Evolutionary conservation across 495 filamentous ascomycete genomes (phyloP).

Genomic region (Penicillium canariense): DNA sequence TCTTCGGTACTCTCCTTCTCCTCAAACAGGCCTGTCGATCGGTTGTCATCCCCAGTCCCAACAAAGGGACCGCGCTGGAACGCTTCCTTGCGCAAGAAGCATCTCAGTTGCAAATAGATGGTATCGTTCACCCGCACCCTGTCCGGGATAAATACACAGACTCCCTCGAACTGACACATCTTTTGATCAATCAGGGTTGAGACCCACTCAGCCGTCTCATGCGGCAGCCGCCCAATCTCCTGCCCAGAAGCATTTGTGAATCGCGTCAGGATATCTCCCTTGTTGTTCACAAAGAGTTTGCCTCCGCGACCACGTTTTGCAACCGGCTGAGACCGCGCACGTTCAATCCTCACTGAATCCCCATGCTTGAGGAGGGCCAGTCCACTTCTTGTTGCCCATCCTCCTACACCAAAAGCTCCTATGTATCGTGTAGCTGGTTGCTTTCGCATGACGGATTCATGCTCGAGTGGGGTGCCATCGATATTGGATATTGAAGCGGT

Average conservation of each 20-base stretch:
- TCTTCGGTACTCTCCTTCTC: slow-evolving; percentile 85
- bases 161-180: slow-evolving; percentile 81
- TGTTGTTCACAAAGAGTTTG: slow-evolving; percentile 53
- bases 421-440: slow-evolving; percentile 71
- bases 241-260: slow-evolving; percentile 79
- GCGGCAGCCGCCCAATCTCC: slow-evolving; percentile 85
- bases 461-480: slow-evolving; percentile 2
- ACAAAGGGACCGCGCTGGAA: slow-evolving; percentile 64
- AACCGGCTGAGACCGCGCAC: slow-evolving; percentile 66
- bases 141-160: slow-evolving; percentile 88
- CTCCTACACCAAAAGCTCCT: slow-evolving; percentile 87
- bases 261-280: slow-evolving; percentile 84
- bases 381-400: slow-evolving; percentile 90
- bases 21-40: slow-evolving; percentile 69
- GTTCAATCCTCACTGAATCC: slow-evolving; percentile 79
- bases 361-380: slow-evolving; percentile 68
- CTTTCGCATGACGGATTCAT: slow-evolving; percentile 31
- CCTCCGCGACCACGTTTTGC: slow-evolving; percentile 50
- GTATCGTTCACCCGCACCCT: slow-evolving; percentile 85
- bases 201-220: slow-evolving; percentile 90
- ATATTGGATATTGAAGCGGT: background rate
- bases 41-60: slow-evolving; percentile 61
- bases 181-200: slow-evolving; percentile 90
- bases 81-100: slow-evolving; percentile 68
- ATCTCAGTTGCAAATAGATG: slow-evolving; percentile 80